These are phyloP conservation scores for Hericium alpestre DNA, from an alignment of 768 basidiomycete species.

Conservation along the genomic window DNA sequence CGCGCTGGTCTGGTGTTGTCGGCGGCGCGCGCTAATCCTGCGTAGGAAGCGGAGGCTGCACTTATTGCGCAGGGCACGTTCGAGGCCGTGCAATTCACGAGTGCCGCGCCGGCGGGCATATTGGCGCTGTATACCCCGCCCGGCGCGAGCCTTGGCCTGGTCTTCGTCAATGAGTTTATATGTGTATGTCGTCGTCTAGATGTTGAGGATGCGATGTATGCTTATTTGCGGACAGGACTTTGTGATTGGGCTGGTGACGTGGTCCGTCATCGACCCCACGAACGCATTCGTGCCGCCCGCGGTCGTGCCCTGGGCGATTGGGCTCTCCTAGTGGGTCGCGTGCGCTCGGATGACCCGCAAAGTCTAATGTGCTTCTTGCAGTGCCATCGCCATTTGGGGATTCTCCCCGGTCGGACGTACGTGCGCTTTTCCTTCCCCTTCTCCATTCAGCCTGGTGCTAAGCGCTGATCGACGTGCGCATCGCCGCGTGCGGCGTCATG, in stretches of 20 bases:
- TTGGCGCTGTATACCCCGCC: constrained; percentile 28
- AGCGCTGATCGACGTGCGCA: background rate
- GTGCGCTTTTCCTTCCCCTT: constrained; percentile 1
- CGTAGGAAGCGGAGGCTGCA: constrained; percentile 19
- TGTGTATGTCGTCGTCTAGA: constrained; percentile 17
- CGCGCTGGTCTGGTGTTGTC: background rate
- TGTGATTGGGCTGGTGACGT: constrained; percentile 18
- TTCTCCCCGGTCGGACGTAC: constrained; percentile 16
- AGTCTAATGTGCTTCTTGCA: background rate
- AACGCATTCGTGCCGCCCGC: constrained; percentile 19
- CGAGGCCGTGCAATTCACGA: constrained; percentile 23
- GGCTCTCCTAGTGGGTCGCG: constrained; percentile 15
- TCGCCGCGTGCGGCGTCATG: too few relatives aligned
- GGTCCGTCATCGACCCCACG: constrained; percentile 18
- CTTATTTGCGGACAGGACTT: constrained; percentile 11
- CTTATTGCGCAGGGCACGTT: constrained; percentile 20
- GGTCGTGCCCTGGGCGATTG: constrained; percentile 17
- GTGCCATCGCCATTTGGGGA: constrained; percentile 17
- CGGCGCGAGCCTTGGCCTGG: constrained; percentile 20
- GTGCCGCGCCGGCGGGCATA: constrained; percentile 25
- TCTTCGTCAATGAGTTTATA: constrained; percentile 31
- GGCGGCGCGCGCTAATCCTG: background rate
- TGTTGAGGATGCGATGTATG: background rate
- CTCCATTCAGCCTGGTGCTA: background rate
- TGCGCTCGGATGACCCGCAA: background rate